A percentile compares a stretch with the other conserved stretches of the same genome.
Evolutionary conservation across 2,329 filamentous ascomycete species (phyloP).

Genomic region (Alternaria triticina): DNA sequence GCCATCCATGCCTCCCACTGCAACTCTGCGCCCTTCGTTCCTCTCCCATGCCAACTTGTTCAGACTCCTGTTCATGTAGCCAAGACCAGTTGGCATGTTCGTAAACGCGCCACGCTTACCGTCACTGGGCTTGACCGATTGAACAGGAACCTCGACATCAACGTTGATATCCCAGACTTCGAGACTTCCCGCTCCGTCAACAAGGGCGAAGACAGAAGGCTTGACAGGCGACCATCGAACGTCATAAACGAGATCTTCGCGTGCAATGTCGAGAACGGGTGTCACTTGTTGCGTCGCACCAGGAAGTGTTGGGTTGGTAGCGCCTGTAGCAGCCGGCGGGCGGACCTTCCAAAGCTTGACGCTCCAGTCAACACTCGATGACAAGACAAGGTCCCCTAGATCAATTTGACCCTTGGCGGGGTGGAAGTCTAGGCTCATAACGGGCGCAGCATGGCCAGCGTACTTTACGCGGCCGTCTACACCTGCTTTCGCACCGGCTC

Average conservation of each 20-base stretch:
- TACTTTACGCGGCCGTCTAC: conserved; percentile 90
- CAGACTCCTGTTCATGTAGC: conserved; percentile 80
- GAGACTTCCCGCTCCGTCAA: conserved; percentile 89
- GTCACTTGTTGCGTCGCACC: conserved; percentile 60
- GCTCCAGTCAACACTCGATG: conserved; percentile 94
- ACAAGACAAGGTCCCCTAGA: conserved; percentile 89
- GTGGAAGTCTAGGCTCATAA: conserved; percentile 97
- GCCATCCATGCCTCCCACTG: conserved; percentile 90
- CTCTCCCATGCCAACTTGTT: conserved; percentile 97
- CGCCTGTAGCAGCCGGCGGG: conserved; percentile 72
- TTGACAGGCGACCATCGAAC: conserved; percentile 94
- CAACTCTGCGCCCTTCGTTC: conserved; percentile 83
- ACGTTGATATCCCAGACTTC: conserved; percentile 96
- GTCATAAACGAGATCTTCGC: conserved; percentile 97
- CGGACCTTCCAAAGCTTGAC: conserved; percentile 97
- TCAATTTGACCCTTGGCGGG: conserved; percentile 91
- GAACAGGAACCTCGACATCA: conserved; percentile 90
- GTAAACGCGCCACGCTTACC: conserved; percentile 43
- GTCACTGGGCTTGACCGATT: conserved; percentile 75
- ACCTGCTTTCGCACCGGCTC: conserved; percentile 94
- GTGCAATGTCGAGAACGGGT: conserved; percentile 86
- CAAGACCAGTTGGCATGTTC: conserved; percentile 50
- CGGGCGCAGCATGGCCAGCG: conserved; percentile 86
- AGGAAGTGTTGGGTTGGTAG: conserved; percentile 50
- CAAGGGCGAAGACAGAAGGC: conserved; percentile 91